These are phyloP conservation scores for Pythium utonaiense DNA, from an alignment of 352 stramenopile species.

Conservation along the genomic window DNA sequence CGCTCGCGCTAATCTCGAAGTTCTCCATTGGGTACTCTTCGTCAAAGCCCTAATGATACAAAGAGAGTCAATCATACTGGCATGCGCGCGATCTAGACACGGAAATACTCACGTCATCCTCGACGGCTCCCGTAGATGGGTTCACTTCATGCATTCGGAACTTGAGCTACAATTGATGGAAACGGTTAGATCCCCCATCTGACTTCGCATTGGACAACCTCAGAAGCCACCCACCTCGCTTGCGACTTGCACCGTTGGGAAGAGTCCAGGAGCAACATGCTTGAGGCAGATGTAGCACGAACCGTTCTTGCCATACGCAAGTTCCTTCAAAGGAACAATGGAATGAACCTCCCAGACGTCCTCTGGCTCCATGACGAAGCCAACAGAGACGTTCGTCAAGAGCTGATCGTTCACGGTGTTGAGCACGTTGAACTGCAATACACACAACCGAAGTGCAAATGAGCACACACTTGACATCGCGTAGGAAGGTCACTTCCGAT, in stretches of 20 bases:
- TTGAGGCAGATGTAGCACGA: conserved; percentile 94
- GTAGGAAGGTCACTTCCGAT: not conserved
- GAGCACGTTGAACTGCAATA: conserved; percentile 94
- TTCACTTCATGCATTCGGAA: conserved; percentile 96
- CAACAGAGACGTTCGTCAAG: conserved; percentile 92
- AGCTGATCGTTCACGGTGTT: conserved; percentile 99
- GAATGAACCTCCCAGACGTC: conserved; percentile 91
- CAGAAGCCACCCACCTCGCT: conserved; percentile 72
- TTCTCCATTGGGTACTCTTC: conserved; percentile 99
- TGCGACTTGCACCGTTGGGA: conserved; percentile 87
- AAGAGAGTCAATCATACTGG: not conserved
- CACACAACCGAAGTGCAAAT: not conserved
- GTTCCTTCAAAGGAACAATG: conserved; percentile 81
- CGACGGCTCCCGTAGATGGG: conserved; percentile 89
- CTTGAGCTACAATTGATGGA: conserved; percentile 63
- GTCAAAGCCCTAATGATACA: conserved; percentile 80
- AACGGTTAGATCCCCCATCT: not conserved
- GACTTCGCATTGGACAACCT: no score
- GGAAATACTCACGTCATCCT: conserved; percentile 49
- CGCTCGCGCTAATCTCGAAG: conserved; percentile 92
- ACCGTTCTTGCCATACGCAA: conserved; percentile 93
- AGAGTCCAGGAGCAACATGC: conserved; percentile 64
- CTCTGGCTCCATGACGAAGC: conserved; percentile 87
- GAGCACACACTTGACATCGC: not conserved
- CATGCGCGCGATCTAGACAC: not conserved